Conservation (phyloP, 768 basidiomycete species). For the Nevesoporus exiguus region DNA sequence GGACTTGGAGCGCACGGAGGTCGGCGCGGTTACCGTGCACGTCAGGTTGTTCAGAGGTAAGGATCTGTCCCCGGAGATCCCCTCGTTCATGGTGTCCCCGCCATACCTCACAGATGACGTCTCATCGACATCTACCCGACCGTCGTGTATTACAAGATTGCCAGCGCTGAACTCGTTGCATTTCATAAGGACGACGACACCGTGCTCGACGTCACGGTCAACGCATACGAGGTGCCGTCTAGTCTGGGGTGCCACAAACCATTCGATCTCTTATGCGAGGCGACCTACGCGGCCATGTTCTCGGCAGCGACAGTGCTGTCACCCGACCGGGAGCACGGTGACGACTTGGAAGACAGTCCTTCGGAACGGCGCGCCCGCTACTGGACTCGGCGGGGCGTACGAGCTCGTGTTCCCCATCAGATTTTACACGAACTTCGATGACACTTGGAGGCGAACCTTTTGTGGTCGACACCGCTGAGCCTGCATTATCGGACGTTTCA, state of each 20-base stretch:
- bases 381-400: slow-evolving; percentile 46
- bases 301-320: slow-evolving; percentile 43
- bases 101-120: too few relatives aligned
- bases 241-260: slow-evolving; percentile 44
- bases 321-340: slow-evolving; percentile 48
- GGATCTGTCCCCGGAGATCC: too few relatives aligned
- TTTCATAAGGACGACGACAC: slow-evolving; percentile 21
- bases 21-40: too few relatives aligned
- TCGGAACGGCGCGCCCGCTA: slow-evolving; percentile 51
- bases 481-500: too few relatives aligned
- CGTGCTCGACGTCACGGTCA: slow-evolving; percentile 41
- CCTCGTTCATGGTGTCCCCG: too few relatives aligned
- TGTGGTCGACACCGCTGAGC: too few relatives aligned
- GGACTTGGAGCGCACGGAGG: too few relatives aligned
- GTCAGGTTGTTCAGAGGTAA: too few relatives aligned
- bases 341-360: slow-evolving; percentile 64
- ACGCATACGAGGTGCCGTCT: slow-evolving; percentile 46
- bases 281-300: slow-evolving; percentile 37
- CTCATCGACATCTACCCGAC: slow-evolving; percentile 44
- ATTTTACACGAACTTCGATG: slow-evolving; percentile 44
- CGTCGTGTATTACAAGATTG: slow-evolving; percentile 44
- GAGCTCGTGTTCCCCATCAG: slow-evolving; percentile 49
- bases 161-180: slow-evolving; percentile 43
- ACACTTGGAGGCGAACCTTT: slow-evolving; percentile 20
- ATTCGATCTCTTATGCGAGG: slow-evolving; percentile 30